Evolutionary conservation across 176 grass and related monocot genomes (phyloP).

Genomic region (Rhynchospora pubera): DNA sequence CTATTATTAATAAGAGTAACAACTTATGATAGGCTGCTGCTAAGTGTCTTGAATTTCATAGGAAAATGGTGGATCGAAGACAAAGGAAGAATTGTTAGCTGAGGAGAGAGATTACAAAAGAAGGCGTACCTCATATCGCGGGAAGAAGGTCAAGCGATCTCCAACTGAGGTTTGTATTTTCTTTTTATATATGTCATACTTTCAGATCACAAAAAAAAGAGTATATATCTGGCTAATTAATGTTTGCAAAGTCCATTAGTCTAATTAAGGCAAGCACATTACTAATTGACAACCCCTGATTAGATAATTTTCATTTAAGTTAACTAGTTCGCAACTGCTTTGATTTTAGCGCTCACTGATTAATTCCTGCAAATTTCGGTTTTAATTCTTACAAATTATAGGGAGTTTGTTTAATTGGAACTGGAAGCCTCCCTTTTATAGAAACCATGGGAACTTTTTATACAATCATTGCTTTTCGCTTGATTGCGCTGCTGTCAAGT

Average conservation of each 20-base stretch:
- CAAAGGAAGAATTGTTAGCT: slow-evolving; percentile 88
- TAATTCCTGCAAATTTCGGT: neutral
- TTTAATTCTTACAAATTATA: no score
- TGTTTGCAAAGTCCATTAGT: slow-evolving; percentile 1
- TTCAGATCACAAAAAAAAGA: slow-evolving; percentile 1
- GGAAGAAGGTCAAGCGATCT: slow-evolving; percentile 86
- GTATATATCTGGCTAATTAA: no score
- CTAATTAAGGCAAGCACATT: neutral
- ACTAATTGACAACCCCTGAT: neutral
- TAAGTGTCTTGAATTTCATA: slow-evolving; percentile 23
- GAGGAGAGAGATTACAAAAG: slow-evolving; percentile 99
- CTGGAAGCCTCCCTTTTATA: neutral
- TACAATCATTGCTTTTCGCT: neutral
- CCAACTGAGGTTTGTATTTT: slow-evolving; percentile 61
- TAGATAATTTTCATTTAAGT: neutral
- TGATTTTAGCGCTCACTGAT: neutral
- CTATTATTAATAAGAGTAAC: neutral
- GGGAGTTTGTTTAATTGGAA: neutral
- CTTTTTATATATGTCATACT: neutral
- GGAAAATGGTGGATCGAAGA: slow-evolving; percentile 62
- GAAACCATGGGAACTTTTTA: neutral
- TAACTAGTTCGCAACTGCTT: slow-evolving; percentile 1
- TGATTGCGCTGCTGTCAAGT: neutral
- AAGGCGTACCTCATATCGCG: slow-evolving; percentile 84
- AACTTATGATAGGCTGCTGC: neutral